These are phyloP conservation scores for Aspergillus sclerotiicarbonarius DNA, from an alignment of 495 filamentous ascomycete species.

Conservation along the genomic window DNA sequence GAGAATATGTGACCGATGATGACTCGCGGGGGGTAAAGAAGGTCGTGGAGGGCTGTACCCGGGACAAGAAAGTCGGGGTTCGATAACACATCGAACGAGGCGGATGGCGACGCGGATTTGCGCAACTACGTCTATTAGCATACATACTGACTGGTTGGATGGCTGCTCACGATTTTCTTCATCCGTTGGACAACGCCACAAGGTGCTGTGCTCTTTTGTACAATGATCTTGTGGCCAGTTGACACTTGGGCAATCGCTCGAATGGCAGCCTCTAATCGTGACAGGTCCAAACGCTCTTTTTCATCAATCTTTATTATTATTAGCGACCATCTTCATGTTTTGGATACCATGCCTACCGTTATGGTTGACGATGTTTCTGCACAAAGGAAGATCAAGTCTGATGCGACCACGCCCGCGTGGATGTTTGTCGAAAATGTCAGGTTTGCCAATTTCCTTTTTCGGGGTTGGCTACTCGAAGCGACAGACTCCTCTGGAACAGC, in stretches of 20 bases:
- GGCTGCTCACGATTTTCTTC: constrained; percentile 52
- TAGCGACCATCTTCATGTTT: neutral
- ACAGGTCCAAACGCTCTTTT: constrained; percentile 53
- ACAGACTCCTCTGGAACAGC: neutral
- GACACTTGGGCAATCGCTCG: constrained; percentile 61
- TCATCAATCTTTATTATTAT: neutral
- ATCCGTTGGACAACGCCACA: constrained; percentile 67
- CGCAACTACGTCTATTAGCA: constrained; percentile 6
- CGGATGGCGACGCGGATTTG: constrained; percentile 34
- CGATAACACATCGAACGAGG: constrained; percentile 69
- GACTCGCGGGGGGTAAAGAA: constrained; percentile 67
- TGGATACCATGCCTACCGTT: neutral
- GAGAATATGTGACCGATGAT: constrained; percentile 60
- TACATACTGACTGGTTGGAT: constrained; percentile 30
- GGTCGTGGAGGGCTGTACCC: constrained; percentile 67
- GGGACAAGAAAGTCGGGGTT: constrained; percentile 80
- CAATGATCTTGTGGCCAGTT: constrained; percentile 65
- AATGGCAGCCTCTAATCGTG: constrained; percentile 61
- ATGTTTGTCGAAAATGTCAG: constrained; percentile 69
- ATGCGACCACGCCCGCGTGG: constrained; percentile 54
- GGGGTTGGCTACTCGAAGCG: constrained; percentile 19
- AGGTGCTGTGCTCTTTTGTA: constrained; percentile 77
- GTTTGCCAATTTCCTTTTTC: constrained; percentile 55
- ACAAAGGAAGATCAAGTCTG: constrained; percentile 71
- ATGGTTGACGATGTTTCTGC: constrained; percentile 60